A percentile compares a stretch with the other conserved stretches of the same genome.
These are phyloP conservation scores for Eucalyptus cloeziana DNA, from an alignment of 345 rosid genomes.

Conservation along the genomic window DNA sequence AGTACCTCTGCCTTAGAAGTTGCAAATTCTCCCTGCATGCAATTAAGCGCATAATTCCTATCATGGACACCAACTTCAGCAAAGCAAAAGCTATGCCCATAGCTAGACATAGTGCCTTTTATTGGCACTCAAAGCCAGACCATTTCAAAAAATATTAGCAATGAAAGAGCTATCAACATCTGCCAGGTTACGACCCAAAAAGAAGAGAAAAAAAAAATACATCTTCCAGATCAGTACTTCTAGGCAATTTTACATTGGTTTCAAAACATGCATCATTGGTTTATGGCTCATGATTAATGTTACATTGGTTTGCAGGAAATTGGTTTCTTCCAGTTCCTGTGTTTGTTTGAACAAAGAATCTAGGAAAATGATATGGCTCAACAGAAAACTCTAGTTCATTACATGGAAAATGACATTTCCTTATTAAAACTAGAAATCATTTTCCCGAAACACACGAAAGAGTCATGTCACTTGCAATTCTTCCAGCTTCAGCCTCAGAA, in stretches of 20 bases:
- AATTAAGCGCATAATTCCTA: not conserved
- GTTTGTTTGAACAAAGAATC: not conserved
- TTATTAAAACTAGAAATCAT: not conserved
- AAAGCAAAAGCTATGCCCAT: not conserved
- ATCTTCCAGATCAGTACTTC: not conserved
- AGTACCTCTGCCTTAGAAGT: constrained; percentile 83
- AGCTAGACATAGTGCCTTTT: not conserved
- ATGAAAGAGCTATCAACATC: not conserved
- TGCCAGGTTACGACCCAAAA: not conserved
- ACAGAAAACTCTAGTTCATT: not conserved
- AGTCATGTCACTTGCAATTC: not conserved
- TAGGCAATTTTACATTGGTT: not conserved
- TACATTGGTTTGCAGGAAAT: not conserved
- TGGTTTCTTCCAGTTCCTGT: not conserved
- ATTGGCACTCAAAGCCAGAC: not conserved
- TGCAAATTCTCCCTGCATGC: constrained; percentile 79
- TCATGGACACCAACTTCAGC: not conserved
- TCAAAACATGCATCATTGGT: not conserved
- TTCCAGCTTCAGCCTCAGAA: not conserved
- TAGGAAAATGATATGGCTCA: not conserved
- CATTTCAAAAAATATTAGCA: not conserved
- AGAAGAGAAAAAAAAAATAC: too few relatives aligned
- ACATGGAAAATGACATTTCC: not conserved
- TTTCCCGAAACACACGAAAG: not conserved
- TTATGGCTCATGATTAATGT: not conserved